phyloP scores from a whole-genome alignment of 768 basidiomycete species.

The Pholiota conissans region DNA sequence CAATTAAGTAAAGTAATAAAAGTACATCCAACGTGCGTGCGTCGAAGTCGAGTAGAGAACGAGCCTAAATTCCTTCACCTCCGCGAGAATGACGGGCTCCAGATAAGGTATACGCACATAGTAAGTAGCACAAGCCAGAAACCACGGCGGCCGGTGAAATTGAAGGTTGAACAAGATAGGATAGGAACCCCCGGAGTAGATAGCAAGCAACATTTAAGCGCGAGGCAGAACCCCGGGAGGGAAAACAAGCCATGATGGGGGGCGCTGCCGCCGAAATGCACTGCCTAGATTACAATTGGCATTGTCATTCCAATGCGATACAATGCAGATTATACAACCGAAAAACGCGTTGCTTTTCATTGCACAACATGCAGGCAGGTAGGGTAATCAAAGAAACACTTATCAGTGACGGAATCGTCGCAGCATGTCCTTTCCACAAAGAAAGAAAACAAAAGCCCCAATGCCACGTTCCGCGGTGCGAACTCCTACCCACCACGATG shows the following conservation, averaged over 20 bases:
- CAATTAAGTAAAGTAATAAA: too few species aligned
- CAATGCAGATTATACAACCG: background rate
- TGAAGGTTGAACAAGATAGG: too few species aligned
- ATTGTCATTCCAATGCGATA: background rate
- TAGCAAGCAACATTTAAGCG: background rate
- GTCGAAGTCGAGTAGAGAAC: background rate
- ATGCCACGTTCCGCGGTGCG: background rate
- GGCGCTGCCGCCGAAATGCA: too few species aligned
- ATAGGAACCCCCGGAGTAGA: too few species aligned
- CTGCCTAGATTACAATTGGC: too few species aligned
- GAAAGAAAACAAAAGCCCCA: too few species aligned
- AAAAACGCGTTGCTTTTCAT: background rate
- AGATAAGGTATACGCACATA: too few species aligned
- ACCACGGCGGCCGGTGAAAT: too few species aligned
- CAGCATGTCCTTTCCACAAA: background rate
- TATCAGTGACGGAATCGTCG: background rate
- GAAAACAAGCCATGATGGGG: background rate
- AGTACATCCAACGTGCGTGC: background rate
- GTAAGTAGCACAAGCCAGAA: too few species aligned
- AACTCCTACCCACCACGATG: background rate
- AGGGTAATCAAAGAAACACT: background rate
- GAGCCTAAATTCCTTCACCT: background rate
- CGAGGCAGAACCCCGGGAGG: background rate
- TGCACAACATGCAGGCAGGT: background rate
- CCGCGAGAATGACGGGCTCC: background rate